These are phyloP conservation scores for Ilex paraguariensis DNA, from an alignment of 305 asterid genomes.

Conservation along the genomic window DNA sequence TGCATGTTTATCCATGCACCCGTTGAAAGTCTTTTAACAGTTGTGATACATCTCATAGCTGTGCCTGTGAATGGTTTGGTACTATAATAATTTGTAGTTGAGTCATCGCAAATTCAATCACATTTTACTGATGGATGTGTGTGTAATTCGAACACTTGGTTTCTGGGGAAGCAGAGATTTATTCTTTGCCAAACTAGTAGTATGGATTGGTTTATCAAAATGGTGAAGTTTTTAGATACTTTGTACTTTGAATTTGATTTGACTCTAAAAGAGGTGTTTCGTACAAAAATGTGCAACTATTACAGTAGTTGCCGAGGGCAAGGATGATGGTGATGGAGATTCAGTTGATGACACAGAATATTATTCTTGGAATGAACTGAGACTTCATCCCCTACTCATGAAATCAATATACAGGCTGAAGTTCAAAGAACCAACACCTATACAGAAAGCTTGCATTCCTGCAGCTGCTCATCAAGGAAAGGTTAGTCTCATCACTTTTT, in stretches of 20 bases:
- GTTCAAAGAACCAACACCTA: conserved; percentile 88
- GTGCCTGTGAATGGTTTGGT: no score
- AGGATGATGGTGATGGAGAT: conserved; percentile 46
- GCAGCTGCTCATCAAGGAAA: conserved; percentile 99
- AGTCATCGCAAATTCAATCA: no score
- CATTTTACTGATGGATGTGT: no score
- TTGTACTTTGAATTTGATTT: conserved; percentile 7
- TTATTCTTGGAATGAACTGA: conserved; percentile 81
- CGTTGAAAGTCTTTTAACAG: no score
- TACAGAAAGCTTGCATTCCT: conserved; percentile 93
- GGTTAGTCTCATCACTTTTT: conserved; percentile 30
- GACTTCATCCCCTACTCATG: conserved; percentile 88
- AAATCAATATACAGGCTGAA: conserved; percentile 70
- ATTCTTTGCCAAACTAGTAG: not conserved
- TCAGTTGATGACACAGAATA: conserved; percentile 65
- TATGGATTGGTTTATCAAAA: not conserved
- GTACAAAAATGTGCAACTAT: conserved; percentile 15
- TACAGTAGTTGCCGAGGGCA: conserved; percentile 26
- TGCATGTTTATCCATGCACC: no score
- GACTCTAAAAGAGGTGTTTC: conserved; percentile 8
- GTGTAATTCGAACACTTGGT: not conserved
- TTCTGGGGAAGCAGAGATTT: not conserved
- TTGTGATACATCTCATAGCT: no score
- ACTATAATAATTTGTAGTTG: no score
- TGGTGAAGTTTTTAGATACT: not conserved